Conservation (phyloP, 2,329 filamentous ascomycete genomes). For the Fusarium staphyleae region DNA sequence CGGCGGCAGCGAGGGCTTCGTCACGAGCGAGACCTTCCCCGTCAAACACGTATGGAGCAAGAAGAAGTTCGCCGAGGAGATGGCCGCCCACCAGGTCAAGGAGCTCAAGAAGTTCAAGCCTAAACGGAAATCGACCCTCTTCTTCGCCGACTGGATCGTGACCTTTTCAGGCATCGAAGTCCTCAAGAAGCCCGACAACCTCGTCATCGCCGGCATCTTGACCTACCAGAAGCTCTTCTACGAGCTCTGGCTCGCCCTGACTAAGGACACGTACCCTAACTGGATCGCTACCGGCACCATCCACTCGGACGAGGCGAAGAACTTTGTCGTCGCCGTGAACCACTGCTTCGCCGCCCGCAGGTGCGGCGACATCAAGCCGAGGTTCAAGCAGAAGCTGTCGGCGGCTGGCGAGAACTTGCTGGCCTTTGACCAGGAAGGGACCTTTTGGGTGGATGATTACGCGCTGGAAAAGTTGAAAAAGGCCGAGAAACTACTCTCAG, state of each 20-base stretch:
- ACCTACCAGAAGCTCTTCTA: conserved; percentile 22
- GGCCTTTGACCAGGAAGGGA: neutral
- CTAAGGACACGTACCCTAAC: conserved; percentile 42
- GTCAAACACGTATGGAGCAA: conserved; percentile 37
- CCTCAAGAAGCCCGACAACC: neutral
- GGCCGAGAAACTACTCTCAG: too few species aligned
- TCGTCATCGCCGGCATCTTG: conserved; percentile 8
- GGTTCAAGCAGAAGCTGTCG: neutral
- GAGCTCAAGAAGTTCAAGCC: conserved; percentile 20
- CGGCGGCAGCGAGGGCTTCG: conserved; percentile 40
- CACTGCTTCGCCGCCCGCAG: conserved; percentile 38
- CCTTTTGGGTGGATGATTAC: neutral
- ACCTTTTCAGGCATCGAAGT: conserved; percentile 25
- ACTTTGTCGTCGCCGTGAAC: conserved; percentile 42
- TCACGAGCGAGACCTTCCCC: conserved; percentile 39
- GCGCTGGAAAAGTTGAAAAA: too few species aligned
- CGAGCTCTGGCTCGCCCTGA: conserved; percentile 37
- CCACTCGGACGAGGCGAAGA: conserved; percentile 36
- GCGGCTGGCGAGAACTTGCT: neutral
- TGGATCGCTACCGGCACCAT: conserved; percentile 45
- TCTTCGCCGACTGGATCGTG: conserved; percentile 41
- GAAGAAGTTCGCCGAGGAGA: neutral
- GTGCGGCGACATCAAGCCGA: conserved; percentile 9
- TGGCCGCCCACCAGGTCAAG: conserved; percentile 36
- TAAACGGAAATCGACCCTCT: conserved; percentile 21